Base-by-base conservation (phyloP, 1,284 basidiomycete genomes). In the Heterobasidion parviporum region DNA sequence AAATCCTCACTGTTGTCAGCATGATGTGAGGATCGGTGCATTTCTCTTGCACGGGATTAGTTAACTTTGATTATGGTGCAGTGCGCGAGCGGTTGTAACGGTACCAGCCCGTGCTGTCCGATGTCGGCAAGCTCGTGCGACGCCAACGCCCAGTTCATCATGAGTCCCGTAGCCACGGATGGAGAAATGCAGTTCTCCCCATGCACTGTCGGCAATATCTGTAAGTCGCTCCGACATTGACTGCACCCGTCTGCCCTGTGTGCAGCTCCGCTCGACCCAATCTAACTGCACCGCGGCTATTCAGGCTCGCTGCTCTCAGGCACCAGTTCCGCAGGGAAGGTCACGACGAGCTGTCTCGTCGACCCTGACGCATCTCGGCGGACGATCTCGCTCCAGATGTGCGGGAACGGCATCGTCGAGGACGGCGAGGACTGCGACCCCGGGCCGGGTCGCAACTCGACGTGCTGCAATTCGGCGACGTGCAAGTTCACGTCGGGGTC, bases 341-440 rank as follows among this genome's bases (percentile, higher is more conserved):
- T 83, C 41, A 76, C 84, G 63, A 80, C 80, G 0, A 75, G 74
- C 34, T 92, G 89, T 65, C 70, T 92, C 18, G 72, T 81, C 52
- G 79, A 82, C 57, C 81, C 88, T 3, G 72, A 74, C 58, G 66
- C 67, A 2, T 61, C 56, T 14, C 70, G 71, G 35, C 66, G 74
- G 55, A 75, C 74, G 2, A 80, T 89, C 60, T 79, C 82, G 6
- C 72, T 87, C 14, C 76, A 85, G 62, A 86, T 87, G 83, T 90
- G 88, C 65, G 88, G 88, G 12, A 90, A 91, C 67, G 88, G 88
- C 53, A 89, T 91, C 59, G 83, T 90, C 57, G 81, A 88, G 66
- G 66, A 63, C 0, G 84, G 89, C 48, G 92, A 95, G 72, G 89
- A 95, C 56, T 96, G 94, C 68, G 93, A 96, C 68, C 92, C 93